These are phyloP conservation scores for Porosira glacialis DNA, from an alignment of 352 stramenopile genomes.

Conservation along the genomic window DNA sequence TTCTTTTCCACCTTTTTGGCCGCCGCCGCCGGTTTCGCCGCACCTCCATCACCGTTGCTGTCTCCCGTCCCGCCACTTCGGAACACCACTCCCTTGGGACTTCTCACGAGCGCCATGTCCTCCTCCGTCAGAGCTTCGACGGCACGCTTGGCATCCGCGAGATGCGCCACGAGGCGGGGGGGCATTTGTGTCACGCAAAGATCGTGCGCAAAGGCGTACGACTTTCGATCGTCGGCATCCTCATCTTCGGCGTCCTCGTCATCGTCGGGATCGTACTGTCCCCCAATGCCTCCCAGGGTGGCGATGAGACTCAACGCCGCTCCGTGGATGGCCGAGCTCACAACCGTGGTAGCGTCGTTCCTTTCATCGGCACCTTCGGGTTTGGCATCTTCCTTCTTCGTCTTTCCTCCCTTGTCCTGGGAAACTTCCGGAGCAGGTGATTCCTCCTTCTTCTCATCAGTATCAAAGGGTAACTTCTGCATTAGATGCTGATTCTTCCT, in stretches of 20 bases:
- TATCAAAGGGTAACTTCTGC: too few relatives aligned
- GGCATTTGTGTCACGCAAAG: slow-evolving; percentile 60
- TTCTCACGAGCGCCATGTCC: slow-evolving; percentile 64
- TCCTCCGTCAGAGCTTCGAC: slow-evolving; percentile 51
- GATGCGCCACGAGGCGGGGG: slow-evolving; percentile 24
- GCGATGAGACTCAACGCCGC: slow-evolving; percentile 56
- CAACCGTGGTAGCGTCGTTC: neutral
- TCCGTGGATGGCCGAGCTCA: slow-evolving; percentile 47
- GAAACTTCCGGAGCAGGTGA: too few relatives aligned
- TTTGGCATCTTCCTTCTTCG: slow-evolving; percentile 2
- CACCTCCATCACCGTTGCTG: neutral
- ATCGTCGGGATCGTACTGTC: slow-evolving; percentile 63
- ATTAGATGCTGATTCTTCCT: too few relatives aligned
- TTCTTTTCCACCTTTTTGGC: slow-evolving; percentile 20
- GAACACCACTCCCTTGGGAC: slow-evolving; percentile 59
- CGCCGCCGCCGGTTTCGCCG: slow-evolving; percentile 5
- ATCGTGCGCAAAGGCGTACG: slow-evolving; percentile 54
- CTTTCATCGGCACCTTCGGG: slow-evolving; percentile 6
- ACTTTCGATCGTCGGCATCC: slow-evolving; percentile 49
- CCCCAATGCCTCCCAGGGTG: slow-evolving; percentile 60
- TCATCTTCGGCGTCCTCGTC: slow-evolving; percentile 40
- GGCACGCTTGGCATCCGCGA: slow-evolving; percentile 20
- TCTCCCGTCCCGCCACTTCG: slow-evolving; percentile 6
- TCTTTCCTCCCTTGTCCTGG: too few relatives aligned
- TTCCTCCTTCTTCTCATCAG: too few relatives aligned